Conservation (phyloP, 306 rosid genomes). For the Astragalus glycyphyllos region DNA sequence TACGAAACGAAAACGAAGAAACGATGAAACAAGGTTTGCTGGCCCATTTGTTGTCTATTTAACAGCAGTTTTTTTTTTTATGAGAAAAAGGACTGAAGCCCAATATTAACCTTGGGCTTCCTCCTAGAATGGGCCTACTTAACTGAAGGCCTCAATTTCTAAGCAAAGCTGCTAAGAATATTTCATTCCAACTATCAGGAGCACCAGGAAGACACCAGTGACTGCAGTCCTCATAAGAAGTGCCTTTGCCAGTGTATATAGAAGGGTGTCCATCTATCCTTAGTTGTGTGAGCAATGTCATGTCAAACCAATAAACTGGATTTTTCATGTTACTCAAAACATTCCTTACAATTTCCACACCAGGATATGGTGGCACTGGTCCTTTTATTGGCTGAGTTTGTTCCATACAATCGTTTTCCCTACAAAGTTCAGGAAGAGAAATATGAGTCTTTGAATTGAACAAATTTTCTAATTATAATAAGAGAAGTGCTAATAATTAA, state of each 20-base stretch:
- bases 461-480: not conserved
- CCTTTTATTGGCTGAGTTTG: constrained; percentile 54
- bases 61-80: too few relatives aligned
- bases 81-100: too few relatives aligned
- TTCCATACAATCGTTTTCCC: constrained; percentile 47
- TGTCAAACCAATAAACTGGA: constrained; percentile 63
- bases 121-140: too few relatives aligned
- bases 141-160: not conserved
- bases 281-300: constrained; percentile 66
- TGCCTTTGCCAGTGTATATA: constrained; percentile 54
- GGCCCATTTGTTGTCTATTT: too few relatives aligned
- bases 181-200: constrained; percentile 80
- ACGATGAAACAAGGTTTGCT: too few relatives aligned
- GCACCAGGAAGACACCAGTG: constrained; percentile 85
- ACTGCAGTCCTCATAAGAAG: constrained; percentile 58
- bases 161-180: constrained; percentile 57
- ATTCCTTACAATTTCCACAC: constrained; percentile 56
- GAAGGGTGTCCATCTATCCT: constrained; percentile 86
- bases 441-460: not conserved
- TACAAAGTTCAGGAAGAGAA: constrained; percentile 23
- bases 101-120: too few relatives aligned
- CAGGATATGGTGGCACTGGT: constrained; percentile 45
- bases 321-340: constrained; percentile 47
- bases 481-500: too few relatives aligned
- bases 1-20: too few relatives aligned